Evolutionary conservation across 495 filamentous ascomycete species (phyloP).

Genomic region (Bacidia rubella): DNA sequence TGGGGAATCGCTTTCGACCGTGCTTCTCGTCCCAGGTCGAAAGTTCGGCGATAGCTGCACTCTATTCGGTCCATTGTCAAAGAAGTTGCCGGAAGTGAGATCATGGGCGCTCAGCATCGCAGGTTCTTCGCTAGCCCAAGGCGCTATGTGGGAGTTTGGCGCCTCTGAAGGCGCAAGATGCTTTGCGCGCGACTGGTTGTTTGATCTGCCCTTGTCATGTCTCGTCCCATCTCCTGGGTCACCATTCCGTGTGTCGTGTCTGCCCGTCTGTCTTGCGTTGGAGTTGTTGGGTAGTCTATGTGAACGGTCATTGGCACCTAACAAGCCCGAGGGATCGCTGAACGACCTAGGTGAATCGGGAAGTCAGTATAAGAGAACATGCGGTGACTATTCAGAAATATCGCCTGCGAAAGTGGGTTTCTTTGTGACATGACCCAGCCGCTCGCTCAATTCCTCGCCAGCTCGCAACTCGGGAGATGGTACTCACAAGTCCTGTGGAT

Average conservation of each 20-base stretch:
- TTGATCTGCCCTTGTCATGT: background rate
- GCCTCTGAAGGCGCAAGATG: slow-evolving; percentile 5
- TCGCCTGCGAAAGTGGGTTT: too few species aligned
- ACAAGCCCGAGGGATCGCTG: slow-evolving; percentile 2
- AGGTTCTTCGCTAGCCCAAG: slow-evolving; percentile 25
- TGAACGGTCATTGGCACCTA: background rate
- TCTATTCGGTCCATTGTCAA: slow-evolving; percentile 32
- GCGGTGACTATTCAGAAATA: too few species aligned
- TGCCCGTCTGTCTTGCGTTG: background rate
- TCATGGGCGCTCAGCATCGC: slow-evolving; percentile 19
- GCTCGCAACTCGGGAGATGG: too few species aligned
- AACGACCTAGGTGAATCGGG: slow-evolving; percentile 3
- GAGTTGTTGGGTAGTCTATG: background rate
- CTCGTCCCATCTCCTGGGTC: background rate
- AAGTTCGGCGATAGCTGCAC: slow-evolving; percentile 52
- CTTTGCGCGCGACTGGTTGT: background rate
- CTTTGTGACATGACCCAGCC: too few species aligned
- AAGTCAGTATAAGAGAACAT: too few species aligned
- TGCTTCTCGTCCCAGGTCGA: slow-evolving; percentile 49
- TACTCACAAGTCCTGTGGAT: background rate
- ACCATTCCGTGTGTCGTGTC: background rate
- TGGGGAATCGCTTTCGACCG: slow-evolving; percentile 51
- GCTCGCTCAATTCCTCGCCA: too few species aligned
- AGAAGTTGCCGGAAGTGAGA: slow-evolving; percentile 29
- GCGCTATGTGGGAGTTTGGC: slow-evolving; percentile 23